Conservation (phyloP, 169 alveolate species). For the Prorocentrum cordatum region DNA sequence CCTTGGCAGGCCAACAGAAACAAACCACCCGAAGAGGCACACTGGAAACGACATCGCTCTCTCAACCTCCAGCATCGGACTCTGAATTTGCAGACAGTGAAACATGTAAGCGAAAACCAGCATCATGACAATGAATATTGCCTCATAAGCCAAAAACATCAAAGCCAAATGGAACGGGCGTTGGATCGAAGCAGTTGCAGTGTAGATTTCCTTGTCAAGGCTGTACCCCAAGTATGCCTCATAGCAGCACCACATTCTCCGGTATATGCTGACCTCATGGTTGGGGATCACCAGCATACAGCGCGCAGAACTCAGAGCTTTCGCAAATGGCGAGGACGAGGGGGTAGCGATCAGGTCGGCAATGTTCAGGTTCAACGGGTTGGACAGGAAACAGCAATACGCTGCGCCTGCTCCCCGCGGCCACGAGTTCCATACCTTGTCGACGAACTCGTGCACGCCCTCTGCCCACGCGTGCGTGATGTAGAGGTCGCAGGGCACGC, state of each 20-base stretch:
- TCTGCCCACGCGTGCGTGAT: not conserved
- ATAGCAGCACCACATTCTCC: not conserved
- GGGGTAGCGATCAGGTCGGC: constrained; percentile 1
- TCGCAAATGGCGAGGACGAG: constrained; percentile 1
- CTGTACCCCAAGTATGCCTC: constrained; percentile 3
- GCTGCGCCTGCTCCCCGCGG: not conserved
- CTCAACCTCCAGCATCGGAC: no score
- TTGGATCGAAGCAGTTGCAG: no score
- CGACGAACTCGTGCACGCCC: not conserved
- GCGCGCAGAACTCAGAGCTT: not conserved
- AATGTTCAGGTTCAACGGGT: not conserved
- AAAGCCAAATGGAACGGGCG: no score
- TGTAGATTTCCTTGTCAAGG: no score
- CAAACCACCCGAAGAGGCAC: no score
- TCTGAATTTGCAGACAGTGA: no score
- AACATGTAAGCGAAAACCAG: no score
- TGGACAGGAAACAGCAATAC: not conserved
- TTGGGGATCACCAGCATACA: constrained; percentile 2
- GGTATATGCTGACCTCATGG: not conserved
- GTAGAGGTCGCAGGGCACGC: not conserved
- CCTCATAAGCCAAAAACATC: no score
- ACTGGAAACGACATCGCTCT: no score
- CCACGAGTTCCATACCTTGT: not conserved
- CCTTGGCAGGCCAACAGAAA: no score
- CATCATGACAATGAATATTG: no score